These are phyloP conservation scores for Aschersonia sp. DNA, from an alignment of 2,329 filamentous ascomycete species.

Conservation along the genomic window DNA sequence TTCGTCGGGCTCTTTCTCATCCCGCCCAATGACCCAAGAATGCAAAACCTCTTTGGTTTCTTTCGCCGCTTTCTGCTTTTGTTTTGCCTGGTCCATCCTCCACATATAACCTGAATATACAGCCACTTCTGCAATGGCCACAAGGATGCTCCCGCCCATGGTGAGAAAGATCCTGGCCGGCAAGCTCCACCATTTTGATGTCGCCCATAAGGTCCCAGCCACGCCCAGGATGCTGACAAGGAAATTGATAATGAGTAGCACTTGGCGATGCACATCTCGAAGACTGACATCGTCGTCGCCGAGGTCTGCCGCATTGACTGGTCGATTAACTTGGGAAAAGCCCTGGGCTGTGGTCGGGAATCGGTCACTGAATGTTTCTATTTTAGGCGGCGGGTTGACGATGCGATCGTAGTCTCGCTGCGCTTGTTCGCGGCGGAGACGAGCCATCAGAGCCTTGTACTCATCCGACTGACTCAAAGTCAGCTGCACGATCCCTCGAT, in stretches of 20 bases:
- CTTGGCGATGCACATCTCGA: constrained; percentile 63
- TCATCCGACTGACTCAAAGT: constrained; percentile 46
- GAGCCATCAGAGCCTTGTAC: constrained; percentile 78
- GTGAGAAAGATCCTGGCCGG: constrained; percentile 56
- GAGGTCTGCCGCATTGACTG: constrained; percentile 27
- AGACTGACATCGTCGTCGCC: constrained; percentile 53
- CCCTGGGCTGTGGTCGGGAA: constrained; percentile 40
- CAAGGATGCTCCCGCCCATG: constrained; percentile 52
- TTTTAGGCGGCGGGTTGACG: constrained; percentile 41
- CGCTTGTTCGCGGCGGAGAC: constrained; percentile 72
- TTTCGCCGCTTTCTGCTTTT: constrained; percentile 40
- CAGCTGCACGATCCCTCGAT: neutral
- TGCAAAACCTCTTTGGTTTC: constrained; percentile 57
- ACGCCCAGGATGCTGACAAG: constrained; percentile 73
- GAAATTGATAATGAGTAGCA: constrained; percentile 80
- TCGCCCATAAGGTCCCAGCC: constrained; percentile 64
- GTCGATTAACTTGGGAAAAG: constrained; percentile 39
- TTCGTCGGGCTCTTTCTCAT: constrained; percentile 12
- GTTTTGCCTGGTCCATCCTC: constrained; percentile 54
- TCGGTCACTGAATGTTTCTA: constrained; percentile 44
- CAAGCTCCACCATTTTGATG: constrained; percentile 60
- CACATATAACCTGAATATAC: constrained; percentile 65
- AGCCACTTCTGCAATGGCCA: constrained; percentile 62
- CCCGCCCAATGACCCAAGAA: constrained; percentile 50
- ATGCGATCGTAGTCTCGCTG: constrained; percentile 69